Percentiles rank a stretch among this genome's conserved stretches.
These are phyloP conservation scores for Kodamaea anthophila DNA, from an alignment of 1,139 yeast genomes.

Conservation along the genomic window DNA sequence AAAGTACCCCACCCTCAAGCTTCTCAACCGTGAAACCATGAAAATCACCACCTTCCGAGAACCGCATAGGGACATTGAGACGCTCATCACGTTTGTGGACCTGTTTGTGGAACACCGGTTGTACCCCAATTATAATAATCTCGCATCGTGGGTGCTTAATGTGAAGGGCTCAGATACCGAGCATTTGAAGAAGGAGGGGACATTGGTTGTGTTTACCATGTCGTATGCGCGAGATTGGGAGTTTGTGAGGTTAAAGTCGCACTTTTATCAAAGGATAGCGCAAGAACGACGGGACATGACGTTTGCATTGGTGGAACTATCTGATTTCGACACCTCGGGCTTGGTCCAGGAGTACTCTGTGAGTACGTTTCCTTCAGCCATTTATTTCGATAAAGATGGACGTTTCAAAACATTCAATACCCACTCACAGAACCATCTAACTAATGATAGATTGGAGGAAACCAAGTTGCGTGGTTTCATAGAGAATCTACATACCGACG, in stretches of 20 bases:
- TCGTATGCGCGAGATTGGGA: conserved; percentile 26
- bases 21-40: conserved; percentile 25
- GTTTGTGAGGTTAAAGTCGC: conserved; percentile 27
- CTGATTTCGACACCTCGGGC: conserved; percentile 14
- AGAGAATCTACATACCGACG: conserved; percentile 11
- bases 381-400: conserved; percentile 19
- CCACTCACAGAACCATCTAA: conserved; percentile 19
- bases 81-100: conserved; percentile 20
- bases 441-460: conserved; percentile 17
- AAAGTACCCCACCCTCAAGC: conserved; percentile 29
- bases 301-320: conserved; percentile 26
- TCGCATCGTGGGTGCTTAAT: conserved; percentile 11
- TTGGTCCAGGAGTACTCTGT: conserved; percentile 21
- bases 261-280: conserved; percentile 30
- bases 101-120: conserved; percentile 9
- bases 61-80: conserved; percentile 18
- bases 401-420: conserved; percentile 24
- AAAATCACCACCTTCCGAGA: conserved; percentile 19
- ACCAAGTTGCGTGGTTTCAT: conserved; percentile 18
- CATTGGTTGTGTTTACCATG: conserved; percentile 21
- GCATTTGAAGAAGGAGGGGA: conserved; percentile 4
- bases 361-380: conserved; percentile 31
- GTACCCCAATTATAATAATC: conserved; percentile 18
- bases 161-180: conserved; percentile 8
- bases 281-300: conserved; percentile 9